Evolutionary conservation across 257 asterid species (phyloP).

Genomic region (Eustoma russellianum): DNA sequence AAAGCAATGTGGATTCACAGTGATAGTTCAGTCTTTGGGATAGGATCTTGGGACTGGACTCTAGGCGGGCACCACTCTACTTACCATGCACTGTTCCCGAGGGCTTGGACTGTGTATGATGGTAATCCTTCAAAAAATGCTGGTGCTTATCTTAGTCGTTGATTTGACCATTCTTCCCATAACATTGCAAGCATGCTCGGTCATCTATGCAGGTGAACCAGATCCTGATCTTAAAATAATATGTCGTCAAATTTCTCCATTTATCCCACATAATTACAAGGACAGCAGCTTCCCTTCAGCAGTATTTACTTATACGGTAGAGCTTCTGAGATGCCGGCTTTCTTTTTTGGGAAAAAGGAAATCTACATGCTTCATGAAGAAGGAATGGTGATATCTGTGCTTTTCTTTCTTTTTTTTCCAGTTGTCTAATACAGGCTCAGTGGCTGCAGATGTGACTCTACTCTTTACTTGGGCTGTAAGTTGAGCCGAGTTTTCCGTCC

Average conservation of each 20-base stretch:
- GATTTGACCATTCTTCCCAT: slow-evolving; percentile 11
- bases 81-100: slow-evolving; percentile 91
- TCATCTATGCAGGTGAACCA: slow-evolving; percentile 71
- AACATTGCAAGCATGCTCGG: slow-evolving; percentile 4
- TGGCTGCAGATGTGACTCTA: slow-evolving; percentile 70
- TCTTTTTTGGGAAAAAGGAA: too few species aligned
- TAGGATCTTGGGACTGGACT: slow-evolving; percentile 98
- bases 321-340: slow-evolving; percentile 9
- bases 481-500: slow-evolving; percentile 10
- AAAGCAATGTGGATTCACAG: slow-evolving; percentile 39
- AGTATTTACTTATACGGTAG: slow-evolving; percentile 79
- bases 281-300: slow-evolving; percentile 94
- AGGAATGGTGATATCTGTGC: slow-evolving; percentile 4
- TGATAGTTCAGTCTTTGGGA: slow-evolving; percentile 62
- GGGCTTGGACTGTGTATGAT: slow-evolving; percentile 97
- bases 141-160: slow-evolving; percentile 12
- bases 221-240: slow-evolving; percentile 79
- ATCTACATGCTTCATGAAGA: slow-evolving; percentile 14
- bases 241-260: slow-evolving; percentile 92
- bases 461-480: slow-evolving; percentile 97
- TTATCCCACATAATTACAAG: slow-evolving; percentile 87
- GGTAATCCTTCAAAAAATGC: slow-evolving; percentile 37
- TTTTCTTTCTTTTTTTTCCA: slow-evolving; percentile 25
- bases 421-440: slow-evolving; percentile 69
- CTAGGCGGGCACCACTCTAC: slow-evolving; percentile 59